Percentiles rank a stretch among this genome's conserved stretches.
phyloP scores from a whole-genome alignment of 192 early-diverging fungal species.

The Coemansia sp. region DNA sequence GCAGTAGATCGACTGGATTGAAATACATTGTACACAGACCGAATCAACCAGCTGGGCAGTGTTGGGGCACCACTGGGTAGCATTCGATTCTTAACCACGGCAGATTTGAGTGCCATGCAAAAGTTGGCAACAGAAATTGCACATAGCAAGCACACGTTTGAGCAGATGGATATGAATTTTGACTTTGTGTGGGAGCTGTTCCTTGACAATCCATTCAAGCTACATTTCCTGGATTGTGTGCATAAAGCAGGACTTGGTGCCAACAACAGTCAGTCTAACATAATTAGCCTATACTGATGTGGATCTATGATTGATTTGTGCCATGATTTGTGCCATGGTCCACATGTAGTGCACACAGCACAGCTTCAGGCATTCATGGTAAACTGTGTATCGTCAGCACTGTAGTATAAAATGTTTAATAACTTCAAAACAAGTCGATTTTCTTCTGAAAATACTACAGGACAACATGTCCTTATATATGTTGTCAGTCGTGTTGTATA shows the following conservation, averaged over 20 bases:
- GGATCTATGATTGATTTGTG: conserved; percentile 75
- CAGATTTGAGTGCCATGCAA: conserved; percentile 58
- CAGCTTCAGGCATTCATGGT: conserved; percentile 60
- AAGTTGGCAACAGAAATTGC: conserved; percentile 55
- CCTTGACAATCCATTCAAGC: conserved; percentile 72
- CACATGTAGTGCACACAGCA: conserved; percentile 70
- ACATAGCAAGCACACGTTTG: conserved; percentile 59
- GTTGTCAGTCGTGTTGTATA: too few relatives aligned
- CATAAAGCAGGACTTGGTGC: not conserved
- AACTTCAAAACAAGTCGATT: too few relatives aligned
- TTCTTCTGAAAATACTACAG: too few relatives aligned
- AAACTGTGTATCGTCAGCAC: conserved; percentile 28
- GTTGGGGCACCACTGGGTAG: not conserved
- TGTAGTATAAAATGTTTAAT: too few relatives aligned
- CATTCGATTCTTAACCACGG: conserved; percentile 54
- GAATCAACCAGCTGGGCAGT: conserved; percentile 29
- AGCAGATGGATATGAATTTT: conserved; percentile 62
- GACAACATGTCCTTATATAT: too few relatives aligned
- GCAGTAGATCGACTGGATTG: conserved; percentile 18
- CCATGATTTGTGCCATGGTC: conserved; percentile 75
- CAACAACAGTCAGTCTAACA: conserved; percentile 7
- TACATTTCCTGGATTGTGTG: conserved; percentile 58
- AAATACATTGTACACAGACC: conserved; percentile 14
- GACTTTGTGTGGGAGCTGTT: conserved; percentile 65
- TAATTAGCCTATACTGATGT: conserved; percentile 67